These are phyloP conservation scores for Gaertneriomyces sp. DNA, from an alignment of 192 early-diverging fungal species.

Conservation along the genomic window DNA sequence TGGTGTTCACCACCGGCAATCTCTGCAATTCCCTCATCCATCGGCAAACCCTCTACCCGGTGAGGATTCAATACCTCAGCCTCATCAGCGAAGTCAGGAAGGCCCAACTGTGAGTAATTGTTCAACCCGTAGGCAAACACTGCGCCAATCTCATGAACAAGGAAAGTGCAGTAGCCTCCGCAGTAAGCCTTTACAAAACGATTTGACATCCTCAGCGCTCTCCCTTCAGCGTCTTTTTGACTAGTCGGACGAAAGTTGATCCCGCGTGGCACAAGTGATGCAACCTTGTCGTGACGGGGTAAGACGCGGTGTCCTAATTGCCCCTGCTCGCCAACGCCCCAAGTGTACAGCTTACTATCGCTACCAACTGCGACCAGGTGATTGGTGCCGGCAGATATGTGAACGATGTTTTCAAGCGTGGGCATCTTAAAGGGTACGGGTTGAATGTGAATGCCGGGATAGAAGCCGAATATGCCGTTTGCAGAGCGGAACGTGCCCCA, in stretches of 20 bases:
- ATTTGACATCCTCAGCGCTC: constrained; percentile 50
- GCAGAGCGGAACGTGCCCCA: constrained; percentile 87
- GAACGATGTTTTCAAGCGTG: constrained; percentile 63
- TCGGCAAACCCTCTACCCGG: constrained; percentile 48
- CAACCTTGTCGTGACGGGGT: constrained; percentile 46
- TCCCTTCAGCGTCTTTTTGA: constrained; percentile 36
- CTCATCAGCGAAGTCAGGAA: constrained; percentile 43
- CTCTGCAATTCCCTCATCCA: constrained; percentile 41
- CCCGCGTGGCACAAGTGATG: constrained; percentile 40
- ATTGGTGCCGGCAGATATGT: constrained; percentile 78
- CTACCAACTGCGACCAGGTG: constrained; percentile 74
- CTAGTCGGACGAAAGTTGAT: constrained; percentile 54
- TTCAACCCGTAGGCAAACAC: constrained; percentile 87
- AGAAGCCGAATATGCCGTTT: constrained; percentile 83
- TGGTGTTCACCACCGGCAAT: constrained; percentile 88
- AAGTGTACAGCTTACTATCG: constrained; percentile 67
- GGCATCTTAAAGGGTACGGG: constrained; percentile 55
- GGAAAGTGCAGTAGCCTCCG: constrained; percentile 82
- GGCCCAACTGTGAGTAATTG: constrained; percentile 83
- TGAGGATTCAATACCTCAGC: constrained; percentile 44
- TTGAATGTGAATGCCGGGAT: constrained; percentile 62
- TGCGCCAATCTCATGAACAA: constrained; percentile 61
- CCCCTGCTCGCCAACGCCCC: constrained; percentile 86
- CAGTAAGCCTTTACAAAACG: constrained; percentile 65
- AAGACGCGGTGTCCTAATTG: constrained; percentile 83